Percentiles rank a stretch among this genome's conserved stretches.
Evolutionary conservation across 2,329 filamentous ascomycete genomes (phyloP).

Genomic region (Macroventuria anomochaeta): DNA sequence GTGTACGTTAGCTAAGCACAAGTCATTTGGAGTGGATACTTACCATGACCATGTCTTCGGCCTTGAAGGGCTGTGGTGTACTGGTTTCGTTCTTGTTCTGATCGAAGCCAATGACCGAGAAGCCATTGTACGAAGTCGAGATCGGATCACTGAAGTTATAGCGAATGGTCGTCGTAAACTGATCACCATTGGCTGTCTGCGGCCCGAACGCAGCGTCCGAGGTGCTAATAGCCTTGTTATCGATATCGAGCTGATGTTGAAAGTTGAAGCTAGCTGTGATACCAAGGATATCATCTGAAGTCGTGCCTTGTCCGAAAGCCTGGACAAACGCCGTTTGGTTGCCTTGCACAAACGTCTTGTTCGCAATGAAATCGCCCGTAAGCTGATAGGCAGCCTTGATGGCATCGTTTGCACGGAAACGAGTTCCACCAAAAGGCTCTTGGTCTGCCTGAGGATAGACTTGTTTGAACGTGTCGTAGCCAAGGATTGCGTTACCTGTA

Average conservation of each 20-base stretch:
- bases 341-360: slow-evolving; percentile 38
- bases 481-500: slow-evolving; percentile 54
- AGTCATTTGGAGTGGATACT: not conserved
- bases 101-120: slow-evolving; percentile 41
- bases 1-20: not conserved
- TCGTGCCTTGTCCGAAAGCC: slow-evolving; percentile 32
- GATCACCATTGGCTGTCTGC: slow-evolving; percentile 37
- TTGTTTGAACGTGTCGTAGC: slow-evolving; percentile 58
- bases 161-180: slow-evolving; percentile 46
- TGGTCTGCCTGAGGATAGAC: slow-evolving; percentile 57
- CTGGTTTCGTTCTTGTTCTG: slow-evolving; percentile 38
- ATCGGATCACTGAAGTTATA: slow-evolving; percentile 47
- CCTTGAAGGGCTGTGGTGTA: slow-evolving; percentile 46
- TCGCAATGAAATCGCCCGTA: slow-evolving; percentile 38
- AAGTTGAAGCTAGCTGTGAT: slow-evolving; percentile 43
- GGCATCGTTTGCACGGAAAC: slow-evolving; percentile 55
- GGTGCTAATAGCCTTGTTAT: slow-evolving; percentile 38
- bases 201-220: slow-evolving; percentile 50
- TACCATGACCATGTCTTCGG: slow-evolving; percentile 51
- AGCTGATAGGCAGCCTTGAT: slow-evolving; percentile 45
- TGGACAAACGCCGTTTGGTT: slow-evolving; percentile 38
- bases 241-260: slow-evolving; percentile 38
- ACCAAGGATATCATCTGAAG: slow-evolving; percentile 31
- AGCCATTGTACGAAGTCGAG: slow-evolving; percentile 38
- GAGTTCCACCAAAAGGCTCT: slow-evolving; percentile 54